Base-by-base conservation (phyloP, 257 asterid species). In the Ehretia macrophylla region DNA sequence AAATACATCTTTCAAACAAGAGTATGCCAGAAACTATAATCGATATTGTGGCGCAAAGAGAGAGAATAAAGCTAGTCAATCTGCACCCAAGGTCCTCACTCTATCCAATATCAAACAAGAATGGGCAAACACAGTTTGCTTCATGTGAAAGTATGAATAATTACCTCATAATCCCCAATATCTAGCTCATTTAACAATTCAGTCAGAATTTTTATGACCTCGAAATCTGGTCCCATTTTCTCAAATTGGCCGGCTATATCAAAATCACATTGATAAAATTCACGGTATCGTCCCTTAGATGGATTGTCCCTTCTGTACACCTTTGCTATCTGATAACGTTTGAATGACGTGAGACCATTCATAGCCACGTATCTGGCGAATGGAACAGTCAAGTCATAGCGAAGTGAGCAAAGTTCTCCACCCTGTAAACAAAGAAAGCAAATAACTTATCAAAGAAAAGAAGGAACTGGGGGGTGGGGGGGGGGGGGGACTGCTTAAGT, bases 271-370 rank as follows among this genome's bases (percentile, higher is more conserved):
- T 93, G 99, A 69, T 89, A 89, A 75, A 93, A 93, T 77, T 93
- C 99, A 50, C 99, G 95, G 75, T 80, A 93, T 66, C 99, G 77
- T 47, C 99, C 99, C 77, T 83, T 89, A 8, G 99, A 85, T 21
- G 99, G 99, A 55, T 93, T 93, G 75, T 93, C 97, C 78, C 99
- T 81, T 62, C 96, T 78, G 68, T 93, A 85, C 52, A 93, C 99
- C 78, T 93, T 93, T 55, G 97, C 96, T 65, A 89, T 93, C 77
- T 93, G 99, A 70, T 83, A 93, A 73, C 99, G 78, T 77, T 93
- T 93, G 78, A 93, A 85, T 52, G 97, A 89, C 21, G 90, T 74
- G 64, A 86, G 77, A 59, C 95, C 88, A 77, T 89, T 86, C 95
- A 86, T 85, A 61, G 96, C 97, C 64, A 89, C 96, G 63, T 58